Evolutionary conservation across 371 early-diverging fungal genomes (phyloP).

Genomic region (Mucor sp.): DNA sequence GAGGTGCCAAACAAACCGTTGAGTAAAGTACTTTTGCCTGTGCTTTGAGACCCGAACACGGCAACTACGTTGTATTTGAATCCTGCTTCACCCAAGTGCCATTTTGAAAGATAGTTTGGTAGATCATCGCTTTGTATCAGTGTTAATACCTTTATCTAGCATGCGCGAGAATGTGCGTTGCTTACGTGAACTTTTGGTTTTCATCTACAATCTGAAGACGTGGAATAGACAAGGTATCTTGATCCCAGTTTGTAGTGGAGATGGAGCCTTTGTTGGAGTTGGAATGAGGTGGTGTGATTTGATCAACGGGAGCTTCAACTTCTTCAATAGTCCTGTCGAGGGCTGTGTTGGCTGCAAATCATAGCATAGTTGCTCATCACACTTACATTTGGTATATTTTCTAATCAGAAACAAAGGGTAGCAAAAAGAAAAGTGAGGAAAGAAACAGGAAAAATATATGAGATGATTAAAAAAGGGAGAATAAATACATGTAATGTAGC

Average conservation of each 20-base stretch:
- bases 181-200: constrained; percentile 81
- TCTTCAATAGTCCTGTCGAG: background rate
- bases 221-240: constrained; percentile 39
- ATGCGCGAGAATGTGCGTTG: background rate
- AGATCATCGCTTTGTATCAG: constrained; percentile 55
- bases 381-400: background rate
- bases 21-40: constrained; percentile 97
- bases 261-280: constrained; percentile 1
- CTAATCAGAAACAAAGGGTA: background rate
- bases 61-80: constrained; percentile 96
- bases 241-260: constrained; percentile 27
- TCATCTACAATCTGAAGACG: constrained; percentile 87
- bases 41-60: constrained; percentile 98
- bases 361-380: background rate
- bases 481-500: background rate
- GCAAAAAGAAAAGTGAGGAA: background rate
- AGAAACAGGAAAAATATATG: background rate
- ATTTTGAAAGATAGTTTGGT: constrained; percentile 73
- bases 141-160: background rate
- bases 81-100: constrained; percentile 85
- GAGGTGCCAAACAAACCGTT: constrained; percentile 92
- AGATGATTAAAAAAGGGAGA: background rate
- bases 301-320: background rate
- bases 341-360: background rate
- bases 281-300: background rate